phyloP scores from a whole-genome alignment of 2,329 filamentous ascomycete genomes.

The Pestalotiopsis sp. region DNA sequence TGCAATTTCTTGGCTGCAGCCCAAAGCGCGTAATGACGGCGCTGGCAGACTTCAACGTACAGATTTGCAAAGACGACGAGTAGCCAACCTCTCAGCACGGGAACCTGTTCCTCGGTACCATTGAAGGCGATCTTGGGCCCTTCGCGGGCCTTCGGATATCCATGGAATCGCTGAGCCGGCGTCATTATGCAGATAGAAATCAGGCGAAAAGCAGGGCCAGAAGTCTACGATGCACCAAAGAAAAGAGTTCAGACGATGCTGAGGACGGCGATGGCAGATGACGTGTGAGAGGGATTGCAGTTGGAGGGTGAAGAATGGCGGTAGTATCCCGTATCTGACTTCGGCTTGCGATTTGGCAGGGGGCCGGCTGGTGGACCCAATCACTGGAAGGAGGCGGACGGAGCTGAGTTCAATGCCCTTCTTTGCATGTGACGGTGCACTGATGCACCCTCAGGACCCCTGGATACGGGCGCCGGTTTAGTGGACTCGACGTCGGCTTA shows the following conservation, averaged over 20 bases:
- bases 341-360: not conserved
- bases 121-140: slow-evolving; percentile 42
- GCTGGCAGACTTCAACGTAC: slow-evolving; percentile 42
- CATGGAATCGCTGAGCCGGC: slow-evolving; percentile 28
- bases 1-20: too few relatives aligned
- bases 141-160: slow-evolving; percentile 32
- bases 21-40: too few relatives aligned
- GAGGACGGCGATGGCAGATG: not conserved
- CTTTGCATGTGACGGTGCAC: not conserved
- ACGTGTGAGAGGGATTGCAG: not conserved
- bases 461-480: too few relatives aligned
- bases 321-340: not conserved
- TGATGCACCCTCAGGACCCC: not conserved
- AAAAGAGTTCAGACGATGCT: not conserved
- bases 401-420: not conserved
- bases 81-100: slow-evolving; percentile 67
- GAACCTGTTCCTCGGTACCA: slow-evolving; percentile 64
- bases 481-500: too few relatives aligned
- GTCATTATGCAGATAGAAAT: slow-evolving; percentile 16
- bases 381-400: not conserved
- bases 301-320: not conserved
- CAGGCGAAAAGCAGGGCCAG: not conserved
- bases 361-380: not conserved
- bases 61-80: slow-evolving; percentile 64
- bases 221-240: not conserved